Evolutionary conservation across 805 yeast genomes (phyloP).

Genomic region (Ogataea methanolica): DNA sequence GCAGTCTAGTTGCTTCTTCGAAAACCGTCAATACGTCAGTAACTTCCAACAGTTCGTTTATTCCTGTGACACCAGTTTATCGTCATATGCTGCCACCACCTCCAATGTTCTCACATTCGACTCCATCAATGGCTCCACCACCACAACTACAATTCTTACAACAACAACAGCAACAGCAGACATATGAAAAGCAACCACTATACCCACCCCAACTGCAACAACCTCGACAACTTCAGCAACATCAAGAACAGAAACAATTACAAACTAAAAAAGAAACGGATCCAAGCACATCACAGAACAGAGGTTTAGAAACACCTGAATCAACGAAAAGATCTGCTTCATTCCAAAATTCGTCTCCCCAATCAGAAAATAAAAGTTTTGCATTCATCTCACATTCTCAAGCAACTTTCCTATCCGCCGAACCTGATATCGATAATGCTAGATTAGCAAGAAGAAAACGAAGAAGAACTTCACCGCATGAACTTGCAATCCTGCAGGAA

Average conservation of each 20-base stretch:
- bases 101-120: conserved; percentile 17
- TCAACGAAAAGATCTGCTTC: conserved; percentile 8
- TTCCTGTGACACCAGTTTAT: conserved; percentile 18
- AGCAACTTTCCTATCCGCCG: conserved; percentile 77
- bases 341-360: conserved; percentile 10
- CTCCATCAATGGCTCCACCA: conserved; percentile 13
- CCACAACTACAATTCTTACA: conserved; percentile 5
- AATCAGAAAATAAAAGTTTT: conserved; percentile 38
- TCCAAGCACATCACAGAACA: neutral
- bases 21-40: neutral
- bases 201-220: neutral
- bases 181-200: neutral
- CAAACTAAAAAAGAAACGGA: neutral
- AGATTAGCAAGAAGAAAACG: conserved; percentile 90
- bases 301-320: neutral
- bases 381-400: conserved; percentile 95
- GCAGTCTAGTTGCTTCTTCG: neutral
- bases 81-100: conserved; percentile 18
- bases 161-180: neutral
- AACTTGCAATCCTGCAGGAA: conserved; percentile 71
- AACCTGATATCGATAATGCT: conserved; percentile 84
- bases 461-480: conserved; percentile 89
- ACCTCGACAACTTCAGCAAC: neutral
- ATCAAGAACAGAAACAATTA: neutral
- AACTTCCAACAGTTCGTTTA: conserved; percentile 9